A percentile compares a stretch with the other conserved stretches of the same genome.
These are phyloP conservation scores for Cryphonectria radicalis DNA, from an alignment of 2,329 filamentous ascomycete species.

Conservation along the genomic window DNA sequence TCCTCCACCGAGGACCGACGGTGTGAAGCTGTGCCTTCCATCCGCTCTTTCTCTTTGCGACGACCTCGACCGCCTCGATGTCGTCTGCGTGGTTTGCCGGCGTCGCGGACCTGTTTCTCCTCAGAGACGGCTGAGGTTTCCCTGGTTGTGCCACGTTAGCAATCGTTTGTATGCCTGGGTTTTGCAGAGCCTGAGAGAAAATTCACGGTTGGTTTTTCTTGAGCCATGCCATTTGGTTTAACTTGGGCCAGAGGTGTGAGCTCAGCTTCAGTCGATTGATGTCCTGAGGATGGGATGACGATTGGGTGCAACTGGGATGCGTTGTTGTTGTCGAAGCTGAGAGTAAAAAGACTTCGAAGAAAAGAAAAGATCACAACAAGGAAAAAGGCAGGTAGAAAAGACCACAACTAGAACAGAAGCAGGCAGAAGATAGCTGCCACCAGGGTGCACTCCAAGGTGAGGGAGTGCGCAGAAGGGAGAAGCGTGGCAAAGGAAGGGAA, in stretches of 20 bases:
- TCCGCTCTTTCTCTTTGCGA: not conserved
- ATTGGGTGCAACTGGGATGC: not conserved
- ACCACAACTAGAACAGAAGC: not conserved
- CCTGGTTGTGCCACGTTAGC: constrained; percentile 16
- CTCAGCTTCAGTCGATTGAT: not conserved
- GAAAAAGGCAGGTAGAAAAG: not conserved
- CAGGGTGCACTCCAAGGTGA: not conserved
- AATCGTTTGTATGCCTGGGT: not conserved
- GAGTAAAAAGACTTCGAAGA: not conserved
- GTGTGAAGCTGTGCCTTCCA: not conserved
- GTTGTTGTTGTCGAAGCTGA: not conserved
- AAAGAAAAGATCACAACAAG: not conserved
- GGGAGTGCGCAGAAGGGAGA: not conserved
- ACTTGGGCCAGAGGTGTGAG: too few relatives aligned
- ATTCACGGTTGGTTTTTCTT: constrained; percentile 16
- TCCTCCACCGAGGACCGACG: not conserved
- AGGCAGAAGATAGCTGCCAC: not conserved
- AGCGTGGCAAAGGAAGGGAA: not conserved
- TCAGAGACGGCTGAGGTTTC: constrained; percentile 16
- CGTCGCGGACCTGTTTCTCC: not conserved
- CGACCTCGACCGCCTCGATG: not conserved
- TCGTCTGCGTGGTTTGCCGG: not conserved
- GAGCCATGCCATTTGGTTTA: constrained; percentile 7
- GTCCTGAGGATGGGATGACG: not conserved
- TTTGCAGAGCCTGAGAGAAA: too few relatives aligned